Conservation (phyloP, 2,329 filamentous ascomycete genomes). For the Arthrobotrys entomopaga region DNA sequence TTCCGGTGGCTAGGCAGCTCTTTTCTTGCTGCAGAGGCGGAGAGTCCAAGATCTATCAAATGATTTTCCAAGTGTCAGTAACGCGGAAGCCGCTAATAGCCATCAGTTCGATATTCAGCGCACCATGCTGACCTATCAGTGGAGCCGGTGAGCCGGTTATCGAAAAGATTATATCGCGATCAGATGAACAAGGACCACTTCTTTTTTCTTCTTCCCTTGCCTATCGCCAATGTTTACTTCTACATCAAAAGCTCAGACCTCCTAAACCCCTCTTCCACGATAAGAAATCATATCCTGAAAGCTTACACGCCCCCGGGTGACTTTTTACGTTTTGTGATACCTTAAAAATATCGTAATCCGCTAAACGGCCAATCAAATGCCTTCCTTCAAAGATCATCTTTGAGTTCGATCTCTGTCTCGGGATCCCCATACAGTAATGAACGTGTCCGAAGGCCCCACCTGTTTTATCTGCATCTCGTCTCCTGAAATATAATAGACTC, state of each 20-base stretch:
- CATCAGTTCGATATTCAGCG: constrained; percentile 30
- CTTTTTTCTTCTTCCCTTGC: constrained; percentile 12
- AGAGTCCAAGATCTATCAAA: constrained; percentile 35
- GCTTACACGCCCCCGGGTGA: constrained; percentile 13
- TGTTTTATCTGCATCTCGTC: constrained; percentile 30
- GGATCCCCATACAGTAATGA: constrained; percentile 52
- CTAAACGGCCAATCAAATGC: constrained; percentile 28
- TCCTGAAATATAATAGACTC: neutral
- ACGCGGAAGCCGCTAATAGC: constrained; percentile 54
- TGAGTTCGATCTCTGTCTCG: constrained; percentile 51
- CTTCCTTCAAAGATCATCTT: constrained; percentile 27
- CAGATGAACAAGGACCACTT: constrained; percentile 35
- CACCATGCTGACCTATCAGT: constrained; percentile 35
- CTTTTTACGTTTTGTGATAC: constrained; percentile 46
- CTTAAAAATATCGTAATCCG: neutral
- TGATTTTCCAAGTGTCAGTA: constrained; percentile 33
- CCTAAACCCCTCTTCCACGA: constrained; percentile 34
- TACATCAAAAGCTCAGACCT: constrained; percentile 19
- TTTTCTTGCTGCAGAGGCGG: constrained; percentile 17
- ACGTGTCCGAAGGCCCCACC: constrained; percentile 19
- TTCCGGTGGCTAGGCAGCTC: constrained; percentile 53
- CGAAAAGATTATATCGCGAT: constrained; percentile 38
- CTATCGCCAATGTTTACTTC: constrained; percentile 22
- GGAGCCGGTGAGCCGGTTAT: constrained; percentile 39
- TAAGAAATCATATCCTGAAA: constrained; percentile 1